phyloP scores from a whole-genome alignment of 208 protist genomes.

The Acanthamoeba sp. region DNA sequence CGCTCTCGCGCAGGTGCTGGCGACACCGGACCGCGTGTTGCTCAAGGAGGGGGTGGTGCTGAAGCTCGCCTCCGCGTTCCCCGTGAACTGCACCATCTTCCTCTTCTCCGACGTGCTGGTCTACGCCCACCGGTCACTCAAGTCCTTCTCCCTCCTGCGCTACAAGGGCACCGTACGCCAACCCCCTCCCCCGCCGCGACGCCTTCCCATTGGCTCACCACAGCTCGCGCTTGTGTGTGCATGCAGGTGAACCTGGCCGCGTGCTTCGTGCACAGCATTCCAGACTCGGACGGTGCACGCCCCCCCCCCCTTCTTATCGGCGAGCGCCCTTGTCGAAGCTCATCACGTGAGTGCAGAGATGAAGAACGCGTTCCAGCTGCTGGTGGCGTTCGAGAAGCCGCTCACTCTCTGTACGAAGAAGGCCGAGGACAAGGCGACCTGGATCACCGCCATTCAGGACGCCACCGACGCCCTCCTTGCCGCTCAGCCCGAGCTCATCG shows the following conservation, averaged over 20 bases:
- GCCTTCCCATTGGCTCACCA: not conserved
- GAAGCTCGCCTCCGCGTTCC: slow-evolving; percentile 20
- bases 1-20: not conserved
- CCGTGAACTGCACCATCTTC: slow-evolving; percentile 64
- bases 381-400: not conserved
- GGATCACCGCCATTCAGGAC: slow-evolving; percentile 59
- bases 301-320: no score
- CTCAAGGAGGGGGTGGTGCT: slow-evolving; percentile 61
- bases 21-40: not conserved
- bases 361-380: slow-evolving; percentile 58
- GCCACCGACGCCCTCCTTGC: not conserved
- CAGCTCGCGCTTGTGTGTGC: not conserved
- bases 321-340: no score
- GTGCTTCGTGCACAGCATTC: not conserved
- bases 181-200: no score
- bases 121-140: slow-evolving; percentile 48
- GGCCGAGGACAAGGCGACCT: slow-evolving; percentile 7
- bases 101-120: slow-evolving; percentile 65
- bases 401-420: slow-evolving; percentile 45
- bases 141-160: slow-evolving; percentile 54
- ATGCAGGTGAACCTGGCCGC: not conserved
- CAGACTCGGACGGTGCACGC: slow-evolving; percentile 7
- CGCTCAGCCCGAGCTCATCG: not conserved
- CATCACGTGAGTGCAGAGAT: not conserved
- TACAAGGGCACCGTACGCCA: slow-evolving; percentile 51